Evolutionary conservation across 352 stramenopile genomes (phyloP), one percentile per base, ranked within the genome.

Genomic region (Thraustotheca clavata): DNA sequence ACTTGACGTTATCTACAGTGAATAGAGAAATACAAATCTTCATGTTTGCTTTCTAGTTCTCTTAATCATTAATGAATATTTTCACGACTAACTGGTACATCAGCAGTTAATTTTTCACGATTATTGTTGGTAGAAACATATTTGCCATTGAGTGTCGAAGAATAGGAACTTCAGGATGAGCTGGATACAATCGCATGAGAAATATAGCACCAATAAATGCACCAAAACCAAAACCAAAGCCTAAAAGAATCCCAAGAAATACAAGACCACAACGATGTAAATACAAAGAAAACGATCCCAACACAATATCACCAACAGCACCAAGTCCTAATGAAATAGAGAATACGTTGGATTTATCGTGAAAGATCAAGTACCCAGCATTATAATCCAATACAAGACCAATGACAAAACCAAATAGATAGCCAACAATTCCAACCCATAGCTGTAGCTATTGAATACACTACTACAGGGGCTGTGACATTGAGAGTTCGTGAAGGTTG

Each of bases 91-190:
- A n/a, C n/a, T n/a, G n/a, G 74, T 40, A 84, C 78, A 49, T 98
- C 87, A 12, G 76, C 68, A 7, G 81, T 76, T 35, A 98, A 60
- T 26, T 79, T 67, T 36, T 83, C 69, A 6, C 26, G 33, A 55
- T 88, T 79, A 68, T 91, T 91, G 52, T 88, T 83, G 32, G 75
- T 77, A n/a, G 80, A 89, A 27, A 88, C 65, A 71, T 92, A 82
- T 31, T 90, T 74, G 49, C 83, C 83, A n/a, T 68, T 69, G 49
- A 88, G 76, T 7, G 89, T 97, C 68, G 84, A 70, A 65, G 4
- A 27, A 65, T 55, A 29, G 57, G 57, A 16, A 65, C 47, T 26
- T 65, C 57, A 22, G 57, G 57, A 18, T 35, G 35, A 26, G 41
- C 38, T 4, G 57, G 22, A 33, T 65, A 54, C 35, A 65, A 26